Base-by-base conservation (phyloP, 495 filamentous ascomycete species). In the Chaetomium tenue region DNA sequence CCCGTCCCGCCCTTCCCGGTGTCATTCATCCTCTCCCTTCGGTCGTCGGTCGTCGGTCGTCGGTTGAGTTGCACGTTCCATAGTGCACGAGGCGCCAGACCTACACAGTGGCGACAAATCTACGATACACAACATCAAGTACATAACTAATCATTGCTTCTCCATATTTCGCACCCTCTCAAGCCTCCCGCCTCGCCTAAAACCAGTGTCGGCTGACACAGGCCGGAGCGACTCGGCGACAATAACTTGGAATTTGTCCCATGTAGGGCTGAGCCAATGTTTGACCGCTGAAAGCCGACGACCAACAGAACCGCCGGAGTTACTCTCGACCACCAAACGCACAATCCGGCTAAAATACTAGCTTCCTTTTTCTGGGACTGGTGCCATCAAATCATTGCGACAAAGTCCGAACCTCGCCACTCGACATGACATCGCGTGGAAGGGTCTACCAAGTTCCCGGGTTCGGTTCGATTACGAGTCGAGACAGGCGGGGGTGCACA, bases 1-100 rank as follows among this genome's bases (percentile, higher is more conserved):
- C 65, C 70, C 70, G 68, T 68, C 66, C 66, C 69, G 64, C 66
- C 26, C 60, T 64, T 66, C 68, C 68, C 63, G 33, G 33, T 37
- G 33, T 37, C 33, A 37, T 37, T 37, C 33, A 37, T 37, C 33
- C 33, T 33, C 33, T 37, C 33, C 7, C 7, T 3, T 33, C 30
- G 30, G 30, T 33, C 30, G 30, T 33, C 3, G 30, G 30, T 33
- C 30, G 30, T 33, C 3, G 30, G 30, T 37, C 33, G 33, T 37
- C 6, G 8, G 33, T 37, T 8, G 33, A 9, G 6, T 11, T 37
- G 33, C 33, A 37, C 33, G 33, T 37, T 11, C 33, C 33, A 11
- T 8, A 37, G 33, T 37, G 33, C 9, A 37, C 9, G 33, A 12
- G n/a, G n/a, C n/a, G n/a, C n/a, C n/a, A n/a, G n/a, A n/a, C n/a